These are phyloP conservation scores for Dictyostelium firmibasis DNA, from an alignment of 78 protist genomes.

Conservation along the genomic window DNA sequence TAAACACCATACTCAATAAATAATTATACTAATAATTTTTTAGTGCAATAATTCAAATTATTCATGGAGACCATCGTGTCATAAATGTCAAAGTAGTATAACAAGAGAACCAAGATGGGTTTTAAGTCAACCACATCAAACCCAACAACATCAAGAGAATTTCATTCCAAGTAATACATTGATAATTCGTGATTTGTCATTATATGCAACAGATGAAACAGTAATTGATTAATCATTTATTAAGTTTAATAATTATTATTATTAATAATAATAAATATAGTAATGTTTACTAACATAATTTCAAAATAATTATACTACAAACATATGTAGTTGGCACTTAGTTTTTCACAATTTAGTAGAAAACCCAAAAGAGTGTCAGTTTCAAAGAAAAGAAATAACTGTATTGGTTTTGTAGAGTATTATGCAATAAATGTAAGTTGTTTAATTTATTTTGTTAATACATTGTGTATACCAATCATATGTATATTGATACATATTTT, in stretches of 20 bases:
- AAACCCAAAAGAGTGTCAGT: conserved; percentile 5
- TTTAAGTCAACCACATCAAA: not conserved
- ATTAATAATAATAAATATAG: not conserved
- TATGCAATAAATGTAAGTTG: not conserved
- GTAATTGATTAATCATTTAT: not conserved
- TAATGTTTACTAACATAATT: too few species aligned
- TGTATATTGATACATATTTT: too few species aligned
- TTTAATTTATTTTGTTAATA: not conserved
- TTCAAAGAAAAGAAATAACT: not conserved
- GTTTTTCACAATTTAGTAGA: not conserved
- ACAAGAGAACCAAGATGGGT: conserved; percentile 24
- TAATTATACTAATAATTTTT: not conserved
- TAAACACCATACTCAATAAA: not conserved
- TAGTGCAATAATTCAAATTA: conserved; percentile 39
- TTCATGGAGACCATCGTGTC: conserved; percentile 47
- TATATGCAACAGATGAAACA: conserved; percentile 35
- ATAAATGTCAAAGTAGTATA: conserved; percentile 16
- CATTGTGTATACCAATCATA: too few species aligned
- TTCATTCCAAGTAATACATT: conserved; percentile 12
- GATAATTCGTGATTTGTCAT: not conserved
- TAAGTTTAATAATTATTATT: not conserved
- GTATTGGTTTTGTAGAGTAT: conserved; percentile 51
- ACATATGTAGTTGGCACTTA: not conserved
- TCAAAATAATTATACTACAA: not conserved
- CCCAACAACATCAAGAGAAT: not conserved